Conservation (phyloP, 2,329 filamentous ascomycete species). For the Penicillium sclerotigenum region DNA sequence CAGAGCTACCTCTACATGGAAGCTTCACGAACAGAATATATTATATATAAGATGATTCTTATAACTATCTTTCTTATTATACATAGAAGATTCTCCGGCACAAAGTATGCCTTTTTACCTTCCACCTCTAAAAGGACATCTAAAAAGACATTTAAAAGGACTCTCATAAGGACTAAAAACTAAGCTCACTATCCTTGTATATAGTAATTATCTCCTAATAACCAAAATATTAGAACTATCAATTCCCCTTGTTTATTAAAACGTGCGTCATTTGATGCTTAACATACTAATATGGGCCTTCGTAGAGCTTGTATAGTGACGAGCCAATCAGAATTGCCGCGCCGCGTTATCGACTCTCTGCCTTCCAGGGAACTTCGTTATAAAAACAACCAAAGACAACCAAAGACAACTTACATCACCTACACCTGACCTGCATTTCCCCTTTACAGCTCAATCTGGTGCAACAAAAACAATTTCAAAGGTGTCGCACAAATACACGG, state of each 20-base stretch:
- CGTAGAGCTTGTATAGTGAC: not conserved
- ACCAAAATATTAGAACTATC: not conserved
- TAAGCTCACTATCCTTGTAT: too few species aligned
- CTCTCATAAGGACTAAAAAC: too few species aligned
- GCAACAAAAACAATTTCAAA: constrained; percentile 2
- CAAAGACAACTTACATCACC: not conserved
- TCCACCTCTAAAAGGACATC: too few species aligned
- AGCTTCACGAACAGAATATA: not conserved
- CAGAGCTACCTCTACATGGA: not conserved
- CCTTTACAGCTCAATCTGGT: not conserved
- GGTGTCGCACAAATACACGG: constrained; percentile 12
- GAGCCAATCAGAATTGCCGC: constrained; percentile 5
- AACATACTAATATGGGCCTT: not conserved
- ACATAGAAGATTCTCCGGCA: too few species aligned
- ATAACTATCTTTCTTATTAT: too few species aligned
- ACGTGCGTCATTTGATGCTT: not conserved
- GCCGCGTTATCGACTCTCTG: constrained; percentile 26
- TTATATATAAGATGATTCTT: not conserved
- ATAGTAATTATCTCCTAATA: too few species aligned
- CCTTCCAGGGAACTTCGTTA: constrained; percentile 9
- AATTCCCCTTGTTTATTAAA: too few species aligned
- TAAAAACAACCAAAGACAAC: constrained; percentile 1
- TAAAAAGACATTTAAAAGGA: too few species aligned
- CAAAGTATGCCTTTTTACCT: too few species aligned
- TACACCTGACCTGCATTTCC: not conserved